Conservation (phyloP, 2,329 filamentous ascomycete genomes). For the Talaromyces marneffei region DNA sequence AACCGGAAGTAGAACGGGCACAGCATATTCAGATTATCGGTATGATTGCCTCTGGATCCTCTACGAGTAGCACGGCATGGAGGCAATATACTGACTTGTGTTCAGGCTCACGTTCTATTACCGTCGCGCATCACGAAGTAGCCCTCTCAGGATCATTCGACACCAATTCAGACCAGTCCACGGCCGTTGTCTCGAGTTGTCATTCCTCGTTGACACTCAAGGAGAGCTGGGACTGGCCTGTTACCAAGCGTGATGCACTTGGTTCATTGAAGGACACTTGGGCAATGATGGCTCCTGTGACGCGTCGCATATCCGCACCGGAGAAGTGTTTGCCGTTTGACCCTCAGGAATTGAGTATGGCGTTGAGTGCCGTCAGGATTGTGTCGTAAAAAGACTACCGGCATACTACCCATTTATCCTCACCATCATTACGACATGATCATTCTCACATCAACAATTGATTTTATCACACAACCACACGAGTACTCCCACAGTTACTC, state of each 20-base stretch:
- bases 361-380: slow-evolving; percentile 34
- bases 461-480: neutral
- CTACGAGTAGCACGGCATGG: neutral
- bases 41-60: neutral
- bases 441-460: neutral
- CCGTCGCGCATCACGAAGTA: slow-evolving; percentile 22
- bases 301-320: slow-evolving; percentile 24
- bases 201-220: slow-evolving; percentile 31
- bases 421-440: neutral
- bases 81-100: neutral
- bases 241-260: slow-evolving; percentile 22
- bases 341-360: slow-evolving; percentile 32
- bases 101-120: slow-evolving; percentile 17
- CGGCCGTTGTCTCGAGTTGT: slow-evolving; percentile 31
- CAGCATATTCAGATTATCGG: slow-evolving; percentile 8
- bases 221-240: slow-evolving; percentile 22
- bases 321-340: slow-evolving; percentile 28
- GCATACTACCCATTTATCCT: neutral
- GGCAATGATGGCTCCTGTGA: slow-evolving; percentile 28
- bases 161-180: slow-evolving; percentile 32
- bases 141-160: slow-evolving; percentile 23
- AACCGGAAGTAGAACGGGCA: slow-evolving; percentile 13
- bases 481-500: neutral
- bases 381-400: slow-evolving; percentile 19
- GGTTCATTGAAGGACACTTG: slow-evolving; percentile 28